Evolutionary conservation across 2,329 filamentous ascomycete species (phyloP).

Genomic region (Didymella exigua): DNA sequence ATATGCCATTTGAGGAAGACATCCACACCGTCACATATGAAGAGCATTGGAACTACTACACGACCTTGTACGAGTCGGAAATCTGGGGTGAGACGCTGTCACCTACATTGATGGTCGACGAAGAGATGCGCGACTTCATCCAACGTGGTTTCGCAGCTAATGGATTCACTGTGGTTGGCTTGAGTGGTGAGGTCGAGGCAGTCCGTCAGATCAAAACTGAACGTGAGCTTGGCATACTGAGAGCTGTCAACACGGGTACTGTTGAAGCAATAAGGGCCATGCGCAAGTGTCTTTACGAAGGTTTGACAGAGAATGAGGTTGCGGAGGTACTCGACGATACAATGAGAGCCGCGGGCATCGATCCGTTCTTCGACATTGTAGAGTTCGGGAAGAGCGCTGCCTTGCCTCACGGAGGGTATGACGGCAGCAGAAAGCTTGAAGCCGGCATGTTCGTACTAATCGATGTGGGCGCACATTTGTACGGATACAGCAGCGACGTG

Average conservation of each 20-base stretch:
- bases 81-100: slow-evolving; percentile 45
- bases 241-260: slow-evolving; percentile 68
- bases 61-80: slow-evolving; percentile 53
- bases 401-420: slow-evolving; percentile 60
- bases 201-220: slow-evolving; percentile 64
- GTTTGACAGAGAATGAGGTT: slow-evolving; percentile 64
- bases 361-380: slow-evolving; percentile 68
- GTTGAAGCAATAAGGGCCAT: slow-evolving; percentile 66
- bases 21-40: slow-evolving; percentile 65
- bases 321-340: slow-evolving; percentile 61
- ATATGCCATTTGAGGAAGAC: slow-evolving; percentile 59
- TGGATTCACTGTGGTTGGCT: slow-evolving; percentile 63
- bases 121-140: slow-evolving; percentile 69
- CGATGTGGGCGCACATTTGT: slow-evolving; percentile 66
- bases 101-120: slow-evolving; percentile 65
- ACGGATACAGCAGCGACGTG: slow-evolving; percentile 68
- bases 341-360: slow-evolving; percentile 59
- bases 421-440: slow-evolving; percentile 57
- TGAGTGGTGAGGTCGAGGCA: slow-evolving; percentile 61
- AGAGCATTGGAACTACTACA: slow-evolving; percentile 69
- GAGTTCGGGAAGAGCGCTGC: slow-evolving; percentile 64
- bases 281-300: slow-evolving; percentile 60
- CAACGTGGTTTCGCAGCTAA: slow-evolving; percentile 59
- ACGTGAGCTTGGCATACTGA: slow-evolving; percentile 62
- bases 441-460: slow-evolving; percentile 65